Percentiles rank a stretch among this genome's conserved stretches.
These are phyloP conservation scores for Heimioporus sp. DNA, from an alignment of 768 basidiomycete species.

Conservation along the genomic window DNA sequence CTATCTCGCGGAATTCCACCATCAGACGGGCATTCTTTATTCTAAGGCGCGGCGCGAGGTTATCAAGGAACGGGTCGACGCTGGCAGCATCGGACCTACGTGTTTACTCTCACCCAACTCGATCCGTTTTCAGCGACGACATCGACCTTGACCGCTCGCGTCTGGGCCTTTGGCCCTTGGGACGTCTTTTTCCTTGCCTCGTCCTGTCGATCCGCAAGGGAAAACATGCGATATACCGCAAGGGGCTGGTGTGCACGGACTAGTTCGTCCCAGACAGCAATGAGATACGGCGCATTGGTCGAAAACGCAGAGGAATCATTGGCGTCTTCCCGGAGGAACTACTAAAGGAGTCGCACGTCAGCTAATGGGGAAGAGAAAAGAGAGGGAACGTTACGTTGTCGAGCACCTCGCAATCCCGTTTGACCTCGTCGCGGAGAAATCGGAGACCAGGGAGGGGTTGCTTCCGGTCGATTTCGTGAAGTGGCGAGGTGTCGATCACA, in stretches of 20 bases:
- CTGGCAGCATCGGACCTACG: constrained; percentile 48
- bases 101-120: constrained; percentile 84
- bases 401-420: constrained; percentile 41
- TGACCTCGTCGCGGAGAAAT: constrained; percentile 40
- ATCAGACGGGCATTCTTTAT: constrained; percentile 75
- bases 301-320: constrained; percentile 38
- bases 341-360: constrained; percentile 38
- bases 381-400: constrained; percentile 32
- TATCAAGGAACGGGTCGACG: too few species aligned
- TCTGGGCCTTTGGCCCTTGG: not conserved
- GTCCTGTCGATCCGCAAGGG: not conserved
- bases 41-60: constrained; percentile 35
- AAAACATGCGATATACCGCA: constrained; percentile 49
- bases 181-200: not conserved
- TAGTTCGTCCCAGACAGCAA: constrained; percentile 82
- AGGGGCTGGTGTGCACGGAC: constrained; percentile 57
- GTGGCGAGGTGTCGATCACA: constrained; percentile 27
- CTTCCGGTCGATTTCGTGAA: not conserved
- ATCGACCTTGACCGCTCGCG: constrained; percentile 63
- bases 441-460: constrained; percentile 39
- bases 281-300: constrained; percentile 77
- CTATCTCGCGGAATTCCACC: constrained; percentile 81
- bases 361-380: not conserved
- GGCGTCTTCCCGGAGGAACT: constrained; percentile 51
- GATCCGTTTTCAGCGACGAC: constrained; percentile 73